Evolutionary conservation across 73 alveolate genomes (phyloP).

Genomic region (Symbiodinium pilosum): DNA sequence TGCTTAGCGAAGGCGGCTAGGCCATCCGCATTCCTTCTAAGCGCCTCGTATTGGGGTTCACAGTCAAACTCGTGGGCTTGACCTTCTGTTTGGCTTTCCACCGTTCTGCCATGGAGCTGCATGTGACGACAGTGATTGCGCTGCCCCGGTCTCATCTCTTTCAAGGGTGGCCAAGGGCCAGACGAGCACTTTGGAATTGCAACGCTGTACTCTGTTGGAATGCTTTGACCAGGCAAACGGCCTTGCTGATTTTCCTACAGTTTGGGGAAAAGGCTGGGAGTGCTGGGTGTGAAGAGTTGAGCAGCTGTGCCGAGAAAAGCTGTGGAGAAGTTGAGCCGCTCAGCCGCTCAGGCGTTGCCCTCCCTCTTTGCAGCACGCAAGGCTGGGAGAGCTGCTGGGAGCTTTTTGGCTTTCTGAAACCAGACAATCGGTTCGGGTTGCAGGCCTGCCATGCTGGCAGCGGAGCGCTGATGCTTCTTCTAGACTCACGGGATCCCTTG

Average conservation of each 20-base stretch:
- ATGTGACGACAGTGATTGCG: conserved; percentile 40
- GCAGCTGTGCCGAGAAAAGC: not conserved
- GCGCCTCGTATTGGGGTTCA: too few species aligned
- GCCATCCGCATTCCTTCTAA: too few species aligned
- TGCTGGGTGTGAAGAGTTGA: not conserved
- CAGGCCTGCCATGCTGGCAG: conserved; percentile 95
- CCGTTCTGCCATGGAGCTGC: conserved; percentile 16
- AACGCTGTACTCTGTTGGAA: too few species aligned
- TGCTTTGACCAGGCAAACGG: conserved; percentile 23
- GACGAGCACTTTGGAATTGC: too few species aligned
- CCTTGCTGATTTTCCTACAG: conserved; percentile 93
- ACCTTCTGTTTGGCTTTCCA: not conserved
- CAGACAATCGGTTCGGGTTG: not conserved
- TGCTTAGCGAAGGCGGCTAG: too few species aligned
- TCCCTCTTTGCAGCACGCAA: conserved; percentile 92
- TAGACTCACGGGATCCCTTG: conserved; percentile 67
- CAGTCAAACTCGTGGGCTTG: too few species aligned
- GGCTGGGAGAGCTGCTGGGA: not conserved
- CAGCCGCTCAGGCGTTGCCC: conserved; percentile 47
- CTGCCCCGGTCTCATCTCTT: conserved; percentile 13
- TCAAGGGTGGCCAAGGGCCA: not conserved
- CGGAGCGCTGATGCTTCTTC: conserved; percentile 86
- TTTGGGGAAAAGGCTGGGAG: conserved; percentile 60
- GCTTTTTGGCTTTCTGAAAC: too few species aligned
- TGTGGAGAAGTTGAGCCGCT: not conserved